Evolutionary conservation across 176 grass and related monocot genomes (phyloP).

Genomic region (Cenchrus purpureus): DNA sequence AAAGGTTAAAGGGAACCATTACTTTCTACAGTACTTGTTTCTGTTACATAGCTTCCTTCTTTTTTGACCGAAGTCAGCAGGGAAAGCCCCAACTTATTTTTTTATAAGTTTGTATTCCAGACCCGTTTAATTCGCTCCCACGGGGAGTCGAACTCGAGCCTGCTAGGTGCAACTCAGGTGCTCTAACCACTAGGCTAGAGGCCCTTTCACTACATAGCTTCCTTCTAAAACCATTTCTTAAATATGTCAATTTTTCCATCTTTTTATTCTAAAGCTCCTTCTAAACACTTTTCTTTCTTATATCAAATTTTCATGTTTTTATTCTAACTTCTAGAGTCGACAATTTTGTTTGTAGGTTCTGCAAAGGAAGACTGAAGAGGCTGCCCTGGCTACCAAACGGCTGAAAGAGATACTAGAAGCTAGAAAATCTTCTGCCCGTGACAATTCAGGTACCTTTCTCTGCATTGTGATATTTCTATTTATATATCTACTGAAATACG

Average conservation of each 20-base stretch:
- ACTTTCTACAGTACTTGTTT: not conserved
- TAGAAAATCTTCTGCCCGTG: constrained; percentile 82
- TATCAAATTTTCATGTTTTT: not conserved
- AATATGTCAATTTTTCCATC: constrained; percentile 2
- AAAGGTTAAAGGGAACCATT: not conserved
- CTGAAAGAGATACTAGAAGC: constrained; percentile 98
- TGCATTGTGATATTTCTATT: constrained; percentile 1
- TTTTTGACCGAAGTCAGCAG: no score
- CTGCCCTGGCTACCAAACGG: constrained; percentile 97
- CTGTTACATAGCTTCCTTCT: not conserved
- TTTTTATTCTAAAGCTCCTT: not conserved
- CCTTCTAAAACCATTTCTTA: not conserved
- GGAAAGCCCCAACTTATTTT: no score
- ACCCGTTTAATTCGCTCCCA: no score
- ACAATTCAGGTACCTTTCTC: constrained; percentile 63
- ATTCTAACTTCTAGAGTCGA: not conserved
- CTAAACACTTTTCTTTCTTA: not conserved
- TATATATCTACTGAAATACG: constrained; percentile 18
- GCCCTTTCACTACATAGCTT: not conserved
- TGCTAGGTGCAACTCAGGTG: no score
- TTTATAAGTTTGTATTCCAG: no score
- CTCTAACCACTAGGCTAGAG: no score
- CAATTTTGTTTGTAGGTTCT: constrained; percentile 65
- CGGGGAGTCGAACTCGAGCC: no score
- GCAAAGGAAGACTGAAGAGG: constrained; percentile 98